These are phyloP conservation scores for Aciculoconidium aculeatum DNA, from an alignment of 805 yeast species.

Conservation along the genomic window DNA sequence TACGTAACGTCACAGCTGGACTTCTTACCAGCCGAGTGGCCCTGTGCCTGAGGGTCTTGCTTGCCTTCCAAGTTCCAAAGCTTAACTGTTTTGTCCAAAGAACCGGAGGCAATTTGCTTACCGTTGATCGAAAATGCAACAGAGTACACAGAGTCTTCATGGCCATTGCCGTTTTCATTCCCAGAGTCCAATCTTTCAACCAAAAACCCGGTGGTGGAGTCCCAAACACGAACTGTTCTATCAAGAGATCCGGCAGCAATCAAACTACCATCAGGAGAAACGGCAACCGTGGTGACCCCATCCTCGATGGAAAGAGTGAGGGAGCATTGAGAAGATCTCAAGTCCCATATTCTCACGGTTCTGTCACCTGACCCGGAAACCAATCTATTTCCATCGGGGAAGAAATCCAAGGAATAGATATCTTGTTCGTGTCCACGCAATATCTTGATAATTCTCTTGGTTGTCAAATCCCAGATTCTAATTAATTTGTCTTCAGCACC, in stretches of 20 bases:
- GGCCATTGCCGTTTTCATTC: constrained; percentile 84
- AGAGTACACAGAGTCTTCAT: constrained; percentile 91
- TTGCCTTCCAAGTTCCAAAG: constrained; percentile 82
- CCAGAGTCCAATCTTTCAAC: constrained; percentile 92
- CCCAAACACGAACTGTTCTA: constrained; percentile 95
- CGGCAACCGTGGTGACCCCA: constrained; percentile 97
- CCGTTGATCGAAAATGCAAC: constrained; percentile 92
- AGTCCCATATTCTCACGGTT: constrained; percentile 95
- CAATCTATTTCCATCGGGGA: constrained; percentile 88
- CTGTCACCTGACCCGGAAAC: constrained; percentile 97
- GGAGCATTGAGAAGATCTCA: constrained; percentile 82
- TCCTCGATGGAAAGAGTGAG: constrained; percentile 89
- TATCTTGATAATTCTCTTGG: constrained; percentile 78
- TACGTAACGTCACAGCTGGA: constrained; percentile 84
- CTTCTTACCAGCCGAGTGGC: constrained; percentile 22
- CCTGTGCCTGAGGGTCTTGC: constrained; percentile 21
- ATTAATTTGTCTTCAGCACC: constrained; percentile 90
- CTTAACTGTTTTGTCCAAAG: constrained; percentile 92
- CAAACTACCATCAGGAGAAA: constrained; percentile 88
- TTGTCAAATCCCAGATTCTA: constrained; percentile 91
- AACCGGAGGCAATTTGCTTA: constrained; percentile 87
- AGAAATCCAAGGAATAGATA: constrained; percentile 89
- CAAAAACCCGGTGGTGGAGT: constrained; percentile 82
- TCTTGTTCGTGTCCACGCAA: constrained; percentile 96
- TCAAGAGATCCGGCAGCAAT: constrained; percentile 97